These are phyloP conservation scores for Claviceps quebecensis DNA, from an alignment of 2,329 filamentous ascomycete genomes.

Conservation along the genomic window DNA sequence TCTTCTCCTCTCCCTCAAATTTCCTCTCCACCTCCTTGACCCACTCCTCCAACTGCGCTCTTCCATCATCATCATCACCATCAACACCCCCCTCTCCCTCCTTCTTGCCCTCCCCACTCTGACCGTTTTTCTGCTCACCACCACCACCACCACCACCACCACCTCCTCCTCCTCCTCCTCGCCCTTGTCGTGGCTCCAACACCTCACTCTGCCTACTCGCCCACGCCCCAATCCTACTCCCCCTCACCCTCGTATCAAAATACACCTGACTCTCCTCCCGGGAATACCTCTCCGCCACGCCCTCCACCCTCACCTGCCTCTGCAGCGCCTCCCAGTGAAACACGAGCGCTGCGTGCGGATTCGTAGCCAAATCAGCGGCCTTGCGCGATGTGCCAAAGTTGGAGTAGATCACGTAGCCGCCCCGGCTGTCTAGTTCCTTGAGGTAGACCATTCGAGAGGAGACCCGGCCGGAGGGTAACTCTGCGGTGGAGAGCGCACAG, in stretches of 20 bases:
- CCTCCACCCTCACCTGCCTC: conserved; percentile 84
- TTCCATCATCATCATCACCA: conserved; percentile 44
- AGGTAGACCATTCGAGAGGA: conserved; percentile 82
- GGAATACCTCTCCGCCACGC: conserved; percentile 50
- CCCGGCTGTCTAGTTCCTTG: conserved; percentile 69
- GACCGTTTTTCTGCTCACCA: conserved; percentile 38
- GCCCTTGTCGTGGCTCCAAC: conserved; percentile 29
- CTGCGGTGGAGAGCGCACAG: conserved; percentile 72
- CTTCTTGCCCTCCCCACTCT: conserved; percentile 57
- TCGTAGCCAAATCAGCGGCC: conserved; percentile 53
- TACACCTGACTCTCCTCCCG: conserved; percentile 58
- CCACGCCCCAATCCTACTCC: conserved; percentile 82
- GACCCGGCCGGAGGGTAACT: conserved; percentile 70
- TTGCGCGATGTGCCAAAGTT: conserved; percentile 74
- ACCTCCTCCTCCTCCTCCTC: not conserved
- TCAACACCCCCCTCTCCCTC: conserved; percentile 39
- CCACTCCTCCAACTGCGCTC: conserved; percentile 60
- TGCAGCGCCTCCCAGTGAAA: conserved; percentile 86
- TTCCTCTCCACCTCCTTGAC: conserved; percentile 62
- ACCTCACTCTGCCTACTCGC: conserved; percentile 79
- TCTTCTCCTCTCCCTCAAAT: conserved; percentile 63
- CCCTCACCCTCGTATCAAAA: conserved; percentile 57
- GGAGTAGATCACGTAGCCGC: conserved; percentile 81
- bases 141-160: not conserved
- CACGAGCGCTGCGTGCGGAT: conserved; percentile 67